These are phyloP conservation scores for Diaporthe sp. DNA, from an alignment of 2,329 filamentous ascomycete genomes.

Conservation along the genomic window DNA sequence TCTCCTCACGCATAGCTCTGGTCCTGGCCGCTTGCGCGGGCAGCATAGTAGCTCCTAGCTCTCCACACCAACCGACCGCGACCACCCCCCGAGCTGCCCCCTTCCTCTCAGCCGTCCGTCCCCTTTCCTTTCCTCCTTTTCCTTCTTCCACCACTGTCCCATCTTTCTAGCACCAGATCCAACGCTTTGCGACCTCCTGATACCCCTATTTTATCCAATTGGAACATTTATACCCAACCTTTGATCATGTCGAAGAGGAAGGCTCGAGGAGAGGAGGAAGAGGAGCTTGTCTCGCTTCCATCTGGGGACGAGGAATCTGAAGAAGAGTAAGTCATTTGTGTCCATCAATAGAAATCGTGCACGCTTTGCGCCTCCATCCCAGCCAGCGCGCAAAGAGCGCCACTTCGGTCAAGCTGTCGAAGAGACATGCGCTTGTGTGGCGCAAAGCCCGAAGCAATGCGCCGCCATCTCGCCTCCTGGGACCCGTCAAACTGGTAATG, in stretches of 20 bases:
- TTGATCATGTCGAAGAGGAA: slow-evolving; percentile 67
- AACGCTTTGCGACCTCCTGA: slow-evolving; percentile 3
- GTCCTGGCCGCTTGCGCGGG: slow-evolving; percentile 18
- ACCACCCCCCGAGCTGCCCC: slow-evolving; percentile 44
- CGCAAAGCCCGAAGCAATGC: slow-evolving; percentile 40
- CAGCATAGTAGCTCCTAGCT: slow-evolving; percentile 33
- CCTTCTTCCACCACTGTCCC: slow-evolving; percentile 35
- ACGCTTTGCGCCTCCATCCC: slow-evolving; percentile 41
- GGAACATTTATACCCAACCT: slow-evolving; percentile 40
- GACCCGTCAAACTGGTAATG: not conserved
- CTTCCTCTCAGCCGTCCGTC: slow-evolving; percentile 45
- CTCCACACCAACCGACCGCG: slow-evolving; percentile 40
- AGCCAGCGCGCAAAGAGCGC: slow-evolving; percentile 40
- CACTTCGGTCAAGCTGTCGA: slow-evolving; percentile 31
- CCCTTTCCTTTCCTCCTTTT: slow-evolving; percentile 43
- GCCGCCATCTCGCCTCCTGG: not conserved
- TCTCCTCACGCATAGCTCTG: slow-evolving; percentile 29
- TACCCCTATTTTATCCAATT: slow-evolving; percentile 47
- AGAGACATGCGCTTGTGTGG: slow-evolving; percentile 26
- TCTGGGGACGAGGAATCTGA: slow-evolving; percentile 66
- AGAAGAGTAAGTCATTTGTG: slow-evolving; percentile 62
- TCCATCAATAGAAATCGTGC: slow-evolving; percentile 48
- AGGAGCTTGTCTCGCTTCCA: slow-evolving; percentile 68
- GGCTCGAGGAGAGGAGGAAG: slow-evolving; percentile 61
- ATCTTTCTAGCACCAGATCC: slow-evolving; percentile 9